Conservation (phyloP, 495 filamentous ascomycete species). For the Hypoxylon cercidicola region DNA sequence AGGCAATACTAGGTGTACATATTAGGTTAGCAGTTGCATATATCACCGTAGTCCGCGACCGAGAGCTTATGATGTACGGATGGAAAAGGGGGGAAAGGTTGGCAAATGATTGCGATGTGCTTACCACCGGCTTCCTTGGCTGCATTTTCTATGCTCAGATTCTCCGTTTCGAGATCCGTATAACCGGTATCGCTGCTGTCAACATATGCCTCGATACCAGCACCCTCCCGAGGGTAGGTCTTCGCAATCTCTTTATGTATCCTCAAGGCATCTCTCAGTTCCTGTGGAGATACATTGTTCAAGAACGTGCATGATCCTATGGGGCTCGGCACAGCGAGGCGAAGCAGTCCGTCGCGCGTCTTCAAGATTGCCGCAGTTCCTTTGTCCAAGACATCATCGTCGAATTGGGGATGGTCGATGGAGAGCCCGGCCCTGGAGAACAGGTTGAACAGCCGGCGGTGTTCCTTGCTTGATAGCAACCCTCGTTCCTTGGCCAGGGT, state of each 20-base stretch:
- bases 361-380: constrained; percentile 70
- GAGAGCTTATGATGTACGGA: neutral
- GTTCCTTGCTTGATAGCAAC: constrained; percentile 62
- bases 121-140: constrained; percentile 23
- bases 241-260: constrained; percentile 66
- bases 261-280: constrained; percentile 61
- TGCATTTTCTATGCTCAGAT: constrained; percentile 18
- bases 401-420: constrained; percentile 70
- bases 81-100: neutral
- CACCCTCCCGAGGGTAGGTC: constrained; percentile 65
- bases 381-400: constrained; percentile 66
- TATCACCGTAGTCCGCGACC: too few species aligned
- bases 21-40: neutral
- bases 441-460: constrained; percentile 63
- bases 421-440: constrained; percentile 71
- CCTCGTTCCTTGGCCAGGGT: constrained; percentile 66
- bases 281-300: constrained; percentile 63
- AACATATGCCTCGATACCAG: constrained; percentile 69
- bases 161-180: constrained; percentile 33
- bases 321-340: constrained; percentile 66
- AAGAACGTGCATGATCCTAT: constrained; percentile 67
- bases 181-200: constrained; percentile 69
- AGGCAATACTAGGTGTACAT: neutral
- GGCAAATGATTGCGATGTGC: neutral
- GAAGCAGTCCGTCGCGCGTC: constrained; percentile 68